Evolutionary conservation across 1,284 basidiomycete genomes (phyloP), one percentile per base, ranked within the genome.

Genomic region (Naganishia cerealis): DNA sequence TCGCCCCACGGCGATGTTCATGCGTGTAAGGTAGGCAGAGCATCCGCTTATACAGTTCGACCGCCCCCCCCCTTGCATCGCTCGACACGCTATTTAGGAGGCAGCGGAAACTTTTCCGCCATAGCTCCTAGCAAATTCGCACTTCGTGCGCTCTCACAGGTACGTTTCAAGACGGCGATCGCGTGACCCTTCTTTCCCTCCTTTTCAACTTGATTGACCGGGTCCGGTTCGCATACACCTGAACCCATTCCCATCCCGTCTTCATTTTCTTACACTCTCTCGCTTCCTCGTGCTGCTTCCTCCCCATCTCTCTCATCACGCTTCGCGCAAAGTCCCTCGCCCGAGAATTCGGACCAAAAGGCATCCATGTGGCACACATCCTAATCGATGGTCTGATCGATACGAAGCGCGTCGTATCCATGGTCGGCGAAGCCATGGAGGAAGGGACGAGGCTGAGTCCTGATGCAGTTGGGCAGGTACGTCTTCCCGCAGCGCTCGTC

Each of bases 311-410:
- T 21, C n/a, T 26, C 29, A n/a, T 7, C n/a, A 26, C 55, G n/a
- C n/a, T n/a, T n/a, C 36, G 67, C 21, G 43, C 48, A 4, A 12
- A 81, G 75, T 75, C 73, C 1, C 74, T 80, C 3, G 78, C 80
- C 3, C 71, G 80, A 13, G 82, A 83, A 71, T 83, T 82, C 67
- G 79, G 78, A 1, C 77, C 80, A 0, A 67, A 81, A 65, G 80
- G 79, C 0, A 69, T 83, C 8, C 82, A 83, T 62, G 81, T 82
- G 15, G 73, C 75, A 2, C 81, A 83, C 72, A 74, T 78, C 36
- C 72, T 83, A 36, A 68, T 82, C 13, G 82, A 83, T 65, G 81
- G 81, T 4, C 48, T 76, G 50, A 80, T 80, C 57, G 72, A 77
- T 57, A 77, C 77, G 3, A 68, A 71, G n/a, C 69, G 71, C 24